A percentile compares a stretch with the other conserved stretches of the same genome.
Evolutionary conservation across 1,284 basidiomycete species (phyloP).

Genomic region (Anthracocystis setariae): DNA sequence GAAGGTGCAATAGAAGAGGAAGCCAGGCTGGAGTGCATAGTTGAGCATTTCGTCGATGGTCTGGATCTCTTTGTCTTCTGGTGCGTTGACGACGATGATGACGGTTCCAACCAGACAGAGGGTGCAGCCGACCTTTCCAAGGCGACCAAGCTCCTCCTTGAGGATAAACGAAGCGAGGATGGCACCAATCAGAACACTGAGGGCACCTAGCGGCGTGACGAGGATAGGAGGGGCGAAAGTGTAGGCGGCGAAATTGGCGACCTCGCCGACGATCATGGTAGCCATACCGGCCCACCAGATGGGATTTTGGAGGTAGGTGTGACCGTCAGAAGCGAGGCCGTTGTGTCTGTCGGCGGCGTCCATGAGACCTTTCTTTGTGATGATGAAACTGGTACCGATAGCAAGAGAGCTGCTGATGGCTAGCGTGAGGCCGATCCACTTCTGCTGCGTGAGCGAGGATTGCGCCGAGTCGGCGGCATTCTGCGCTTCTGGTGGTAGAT

Average conservation of each 20-base stretch:
- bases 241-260: slow-evolving; percentile 98
- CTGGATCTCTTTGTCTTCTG: slow-evolving; percentile 90
- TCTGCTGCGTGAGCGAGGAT: slow-evolving; percentile 60
- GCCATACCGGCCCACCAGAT: slow-evolving; percentile 98
- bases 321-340: slow-evolving; percentile 64
- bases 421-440: slow-evolving; percentile 66
- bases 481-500: slow-evolving; percentile 41
- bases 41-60: slow-evolving; percentile 93
- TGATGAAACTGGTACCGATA: slow-evolving; percentile 67
- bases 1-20: slow-evolving; percentile 83
- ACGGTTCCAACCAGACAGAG: slow-evolving; percentile 89
- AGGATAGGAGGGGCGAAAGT: slow-evolving; percentile 97
- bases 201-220: slow-evolving; percentile 92
- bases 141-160: slow-evolving; percentile 90
- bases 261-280: slow-evolving; percentile 73
- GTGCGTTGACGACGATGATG: slow-evolving; percentile 95
- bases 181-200: slow-evolving; percentile 88
- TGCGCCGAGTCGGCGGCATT: slow-evolving; percentile 28
- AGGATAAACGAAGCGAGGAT: slow-evolving; percentile 87
- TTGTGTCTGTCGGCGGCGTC: slow-evolving; percentile 62
- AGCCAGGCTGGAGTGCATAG: slow-evolving; percentile 84
- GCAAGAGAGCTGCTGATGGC: slow-evolving; percentile 65
- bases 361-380: slow-evolving; percentile 67
- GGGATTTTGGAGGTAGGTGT: slow-evolving; percentile 84
- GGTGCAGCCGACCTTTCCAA: slow-evolving; percentile 91